Percentiles rank a stretch among this genome's conserved stretches.
These are phyloP conservation scores for Asterochloris erici DNA, from an alignment of 139 green algal genomes.

Conservation along the genomic window DNA sequence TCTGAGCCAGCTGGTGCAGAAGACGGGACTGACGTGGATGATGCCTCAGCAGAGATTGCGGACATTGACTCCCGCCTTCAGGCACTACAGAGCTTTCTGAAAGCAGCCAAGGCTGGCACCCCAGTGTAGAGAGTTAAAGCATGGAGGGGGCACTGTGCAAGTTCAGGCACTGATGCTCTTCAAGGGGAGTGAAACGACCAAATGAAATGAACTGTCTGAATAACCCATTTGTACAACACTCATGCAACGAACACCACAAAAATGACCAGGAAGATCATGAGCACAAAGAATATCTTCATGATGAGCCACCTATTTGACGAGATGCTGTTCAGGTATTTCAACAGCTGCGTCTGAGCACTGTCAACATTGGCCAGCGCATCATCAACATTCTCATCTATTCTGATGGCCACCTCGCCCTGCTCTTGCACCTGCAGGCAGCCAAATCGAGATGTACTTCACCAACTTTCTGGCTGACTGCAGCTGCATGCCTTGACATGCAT, in stretches of 20 bases:
- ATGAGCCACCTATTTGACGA: conserved; percentile 89
- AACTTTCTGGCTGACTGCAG: too few relatives aligned
- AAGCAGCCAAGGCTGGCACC: conserved; percentile 47
- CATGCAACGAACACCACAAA: conserved; percentile 86
- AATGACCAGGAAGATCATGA: conserved; percentile 76
- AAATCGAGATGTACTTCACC: too few relatives aligned
- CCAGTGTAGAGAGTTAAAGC: not conserved
- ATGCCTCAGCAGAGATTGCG: conserved; percentile 68
- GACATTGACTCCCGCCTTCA: conserved; percentile 81
- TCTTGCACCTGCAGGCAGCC: conserved; percentile 41
- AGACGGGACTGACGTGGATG: conserved; percentile 25
- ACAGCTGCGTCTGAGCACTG: conserved; percentile 86
- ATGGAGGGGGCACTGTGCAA: not conserved
- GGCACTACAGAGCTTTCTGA: conserved; percentile 77
- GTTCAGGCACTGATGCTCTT: not conserved
- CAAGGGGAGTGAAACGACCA: not conserved
- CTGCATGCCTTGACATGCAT: too few relatives aligned
- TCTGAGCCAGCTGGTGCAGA: not conserved
- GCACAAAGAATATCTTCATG: conserved; percentile 78
- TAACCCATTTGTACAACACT: not conserved
- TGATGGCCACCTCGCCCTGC: conserved; percentile 90
- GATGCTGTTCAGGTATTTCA: conserved; percentile 96
- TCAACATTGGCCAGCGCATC: conserved; percentile 96
- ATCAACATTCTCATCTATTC: conserved; percentile 98
- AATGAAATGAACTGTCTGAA: not conserved